Base-by-base conservation (phyloP, 306 rosid species). In the Senna siamea region DNA sequence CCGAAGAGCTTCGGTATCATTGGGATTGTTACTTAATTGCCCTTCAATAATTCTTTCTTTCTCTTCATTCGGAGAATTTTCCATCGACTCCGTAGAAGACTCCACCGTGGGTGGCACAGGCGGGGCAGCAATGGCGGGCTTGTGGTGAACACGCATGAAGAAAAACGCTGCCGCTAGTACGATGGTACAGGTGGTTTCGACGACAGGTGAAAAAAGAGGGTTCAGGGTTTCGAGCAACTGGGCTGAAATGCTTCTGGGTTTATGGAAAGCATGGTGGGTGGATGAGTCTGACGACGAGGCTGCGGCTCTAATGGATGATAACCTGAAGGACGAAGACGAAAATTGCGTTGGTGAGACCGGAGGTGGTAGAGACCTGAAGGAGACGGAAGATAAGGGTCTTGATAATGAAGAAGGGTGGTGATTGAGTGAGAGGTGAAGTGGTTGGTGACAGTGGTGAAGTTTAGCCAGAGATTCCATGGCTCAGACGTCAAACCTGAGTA, bases 401-500 rank as follows among this genome's bases (percentile, higher is more conserved):
- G 86, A 61, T 5, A 69, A 73, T 2, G 86, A 75, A 23, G 86
- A 82, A 76, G 74, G 84, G 72, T 35, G 86, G 78, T 54, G 89
- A 78, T n/a, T 72, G 90, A 86, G 67, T 1, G 93, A 83, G 56
- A 80, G 80, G 61, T 48, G 77, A 64, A 87, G 79, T 28, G 89
- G 81, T 9, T 61, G 96, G 76, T 62, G 86, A 52, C 44, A 64
- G 79, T 58, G 84, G 5, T 65, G 82, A 1, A 85, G 58, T 66
- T 46, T 84, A 3, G 82, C 55, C 10, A 89, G 78, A 61, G 93
- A 75, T 54, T 76, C 91, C 98, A 94, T 94, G 66, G 78, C 48
- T 69, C 35, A 23, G 80, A 58, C 51, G 30, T 26, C 30, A 26
- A 3, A 26, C 17, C 17, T 15, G 10, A 1, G 10, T 7, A 19